A percentile compares a stretch with the other conserved stretches of the same genome.
phyloP scores from a whole-genome alignment of 345 rosid species.

The Trapa incisa region DNA sequence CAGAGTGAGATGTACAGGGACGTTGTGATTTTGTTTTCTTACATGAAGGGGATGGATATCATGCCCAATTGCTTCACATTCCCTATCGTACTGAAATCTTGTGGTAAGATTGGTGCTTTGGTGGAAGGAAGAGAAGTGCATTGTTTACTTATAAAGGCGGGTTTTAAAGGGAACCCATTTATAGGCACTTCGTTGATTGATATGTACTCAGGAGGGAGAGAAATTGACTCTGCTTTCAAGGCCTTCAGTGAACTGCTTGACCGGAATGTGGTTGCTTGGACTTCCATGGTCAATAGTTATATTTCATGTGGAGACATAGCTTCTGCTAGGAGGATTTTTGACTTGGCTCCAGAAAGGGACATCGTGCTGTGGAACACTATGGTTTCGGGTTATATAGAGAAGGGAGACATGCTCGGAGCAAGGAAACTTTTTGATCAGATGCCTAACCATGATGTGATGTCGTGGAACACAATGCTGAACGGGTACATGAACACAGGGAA shows the following conservation, averaged over 20 bases:
- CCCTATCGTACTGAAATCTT: slow-evolving; percentile 53
- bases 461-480: slow-evolving; percentile 68
- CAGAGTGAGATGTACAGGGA: slow-evolving; percentile 22
- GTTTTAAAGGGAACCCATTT: slow-evolving; percentile 38
- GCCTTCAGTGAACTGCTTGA: slow-evolving; percentile 58
- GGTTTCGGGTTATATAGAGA: slow-evolving; percentile 52
- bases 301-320: slow-evolving; percentile 35
- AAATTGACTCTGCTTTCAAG: slow-evolving; percentile 31
- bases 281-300: slow-evolving; percentile 50
- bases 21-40: slow-evolving; percentile 30
- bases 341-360: slow-evolving; percentile 65
- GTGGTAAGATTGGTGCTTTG: slow-evolving; percentile 31
- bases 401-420: slow-evolving; percentile 48
- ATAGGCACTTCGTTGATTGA: slow-evolving; percentile 59
- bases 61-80: slow-evolving; percentile 65
- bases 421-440: slow-evolving; percentile 49
- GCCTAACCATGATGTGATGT: slow-evolving; percentile 63
- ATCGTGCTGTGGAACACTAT: slow-evolving; percentile 68
- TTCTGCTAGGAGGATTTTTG: slow-evolving; percentile 49
- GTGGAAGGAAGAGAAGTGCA: slow-evolving; percentile 59
- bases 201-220: slow-evolving; percentile 43
- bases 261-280: slow-evolving; percentile 71
- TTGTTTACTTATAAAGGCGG: slow-evolving; percentile 45
- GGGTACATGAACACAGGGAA: slow-evolving; percentile 54
- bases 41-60: slow-evolving; percentile 35